Percentiles rank a stretch among this genome's conserved stretches.
phyloP scores from a whole-genome alignment of 352 stramenopile genomes.

The Globisporangium megalacanthum region DNA sequence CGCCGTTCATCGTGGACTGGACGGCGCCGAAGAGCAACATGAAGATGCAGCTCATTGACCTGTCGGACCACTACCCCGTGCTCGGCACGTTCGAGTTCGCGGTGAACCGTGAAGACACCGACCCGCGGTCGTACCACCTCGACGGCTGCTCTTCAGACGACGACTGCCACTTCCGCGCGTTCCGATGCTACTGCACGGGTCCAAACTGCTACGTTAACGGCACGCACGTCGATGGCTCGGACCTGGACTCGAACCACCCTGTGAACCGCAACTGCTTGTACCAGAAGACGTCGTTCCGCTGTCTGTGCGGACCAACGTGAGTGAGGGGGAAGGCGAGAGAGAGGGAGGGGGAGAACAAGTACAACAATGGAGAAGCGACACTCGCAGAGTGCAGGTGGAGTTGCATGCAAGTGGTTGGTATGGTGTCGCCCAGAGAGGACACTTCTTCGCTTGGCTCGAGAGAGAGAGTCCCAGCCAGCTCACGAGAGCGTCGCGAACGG shows the following conservation, averaged over 20 bases:
- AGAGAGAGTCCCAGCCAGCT: not conserved
- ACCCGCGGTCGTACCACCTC: slow-evolving; percentile 56
- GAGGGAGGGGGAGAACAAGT: too few species aligned
- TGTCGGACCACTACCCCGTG: slow-evolving; percentile 81
- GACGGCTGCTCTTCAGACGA: slow-evolving; percentile 67
- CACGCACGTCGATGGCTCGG: slow-evolving; percentile 40
- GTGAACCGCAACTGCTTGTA: slow-evolving; percentile 76
- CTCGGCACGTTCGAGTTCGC: slow-evolving; percentile 62
- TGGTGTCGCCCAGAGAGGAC: not conserved
- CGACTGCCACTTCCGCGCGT: slow-evolving; percentile 63
- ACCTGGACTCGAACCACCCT: slow-evolving; percentile 49
- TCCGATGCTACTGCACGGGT: slow-evolving; percentile 71
- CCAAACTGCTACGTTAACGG: slow-evolving; percentile 62
- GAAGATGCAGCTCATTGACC: slow-evolving; percentile 55
- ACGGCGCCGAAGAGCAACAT: slow-evolving; percentile 42
- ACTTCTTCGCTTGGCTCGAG: too few species aligned
- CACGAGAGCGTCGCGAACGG: slow-evolving; percentile 64
- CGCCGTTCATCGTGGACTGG: slow-evolving; percentile 60
- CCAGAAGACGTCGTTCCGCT: slow-evolving; percentile 57
- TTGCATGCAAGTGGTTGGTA: not conserved
- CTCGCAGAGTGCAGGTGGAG: not conserved
- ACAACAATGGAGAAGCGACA: too few species aligned
- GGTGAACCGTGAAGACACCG: slow-evolving; percentile 40
- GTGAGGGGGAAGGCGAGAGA: not conserved
- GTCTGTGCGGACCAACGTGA: slow-evolving; percentile 62